phyloP scores from a whole-genome alignment of 176 grass and related monocot species.

The Oryza glumipatula region DNA sequence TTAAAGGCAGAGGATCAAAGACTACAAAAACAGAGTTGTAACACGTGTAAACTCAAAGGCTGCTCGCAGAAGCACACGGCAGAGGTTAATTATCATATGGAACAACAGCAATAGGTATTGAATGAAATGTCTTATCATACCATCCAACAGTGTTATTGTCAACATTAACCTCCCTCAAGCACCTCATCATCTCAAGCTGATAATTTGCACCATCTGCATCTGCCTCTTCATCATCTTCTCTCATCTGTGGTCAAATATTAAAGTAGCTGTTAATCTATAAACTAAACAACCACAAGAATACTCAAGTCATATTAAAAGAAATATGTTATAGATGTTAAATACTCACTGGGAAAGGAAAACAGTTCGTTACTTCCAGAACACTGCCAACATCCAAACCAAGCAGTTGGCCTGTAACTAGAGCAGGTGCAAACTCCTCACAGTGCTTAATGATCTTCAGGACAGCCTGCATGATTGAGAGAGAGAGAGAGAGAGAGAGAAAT shows the following conservation, averaged over 20 bases:
- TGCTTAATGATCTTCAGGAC: conserved; percentile 97
- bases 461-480: conserved; percentile 50
- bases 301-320: background rate
- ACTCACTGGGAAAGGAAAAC: conserved; percentile 97
- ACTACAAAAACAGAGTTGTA: background rate
- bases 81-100: conserved; percentile 13
- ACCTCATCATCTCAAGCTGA: conserved; percentile 99
- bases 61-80: background rate
- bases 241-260: conserved; percentile 50
- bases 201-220: conserved; percentile 99
- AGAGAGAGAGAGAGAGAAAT: conserved; percentile 18
- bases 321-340: background rate
- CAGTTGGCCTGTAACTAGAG: conserved; percentile 95
- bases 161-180: conserved; percentile 96
- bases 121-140: conserved; percentile 51
- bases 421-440: conserved; percentile 92
- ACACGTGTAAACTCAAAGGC: background rate
- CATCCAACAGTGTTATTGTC: conserved; percentile 99
- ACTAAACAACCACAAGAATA: conserved; percentile 15
- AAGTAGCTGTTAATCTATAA: conserved; percentile 25
- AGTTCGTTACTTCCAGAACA: conserved; percentile 97
- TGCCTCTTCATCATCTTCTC: conserved; percentile 95
- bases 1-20: background rate
- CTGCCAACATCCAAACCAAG: conserved; percentile 99
- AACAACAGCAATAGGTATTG: background rate